A percentile compares a stretch with the other conserved stretches of the same genome.
Conservation (phyloP, 2,329 filamentous ascomycete species). For the Ophiostoma sp. region DNA sequence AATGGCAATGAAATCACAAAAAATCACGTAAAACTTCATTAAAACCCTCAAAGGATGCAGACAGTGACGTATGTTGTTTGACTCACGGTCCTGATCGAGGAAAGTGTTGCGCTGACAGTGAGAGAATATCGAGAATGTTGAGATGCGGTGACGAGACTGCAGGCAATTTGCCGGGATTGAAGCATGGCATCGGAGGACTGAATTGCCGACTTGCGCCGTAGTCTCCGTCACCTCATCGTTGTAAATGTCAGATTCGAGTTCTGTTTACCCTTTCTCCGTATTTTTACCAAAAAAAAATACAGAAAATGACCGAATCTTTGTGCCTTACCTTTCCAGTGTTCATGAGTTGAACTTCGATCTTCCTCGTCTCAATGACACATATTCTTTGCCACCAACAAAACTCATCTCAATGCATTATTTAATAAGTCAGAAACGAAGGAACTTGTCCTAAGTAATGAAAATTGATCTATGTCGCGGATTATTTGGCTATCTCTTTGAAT, state of each 20-base stretch:
- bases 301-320: too few relatives aligned
- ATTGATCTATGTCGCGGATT: too few relatives aligned
- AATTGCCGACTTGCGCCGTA: background rate
- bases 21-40: background rate
- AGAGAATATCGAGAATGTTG: background rate
- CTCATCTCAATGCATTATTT: too few relatives aligned
- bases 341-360: too few relatives aligned
- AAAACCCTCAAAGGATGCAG: background rate
- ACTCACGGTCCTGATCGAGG: background rate
- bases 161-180: background rate
- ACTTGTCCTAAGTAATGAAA: too few relatives aligned
- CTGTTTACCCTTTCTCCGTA: too few relatives aligned
- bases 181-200: background rate
- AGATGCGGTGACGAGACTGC: background rate
- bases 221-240: background rate
- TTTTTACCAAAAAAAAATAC: too few relatives aligned
- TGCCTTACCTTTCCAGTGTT: too few relatives aligned
- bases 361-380: too few relatives aligned
- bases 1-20: background rate
- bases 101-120: background rate
- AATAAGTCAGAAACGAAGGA: too few relatives aligned
- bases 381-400: too few relatives aligned
- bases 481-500: too few relatives aligned
- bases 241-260: background rate
- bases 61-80: background rate